phyloP scores from a whole-genome alignment of 1,284 basidiomycete species.

The Leccinum pallidistipes region DNA sequence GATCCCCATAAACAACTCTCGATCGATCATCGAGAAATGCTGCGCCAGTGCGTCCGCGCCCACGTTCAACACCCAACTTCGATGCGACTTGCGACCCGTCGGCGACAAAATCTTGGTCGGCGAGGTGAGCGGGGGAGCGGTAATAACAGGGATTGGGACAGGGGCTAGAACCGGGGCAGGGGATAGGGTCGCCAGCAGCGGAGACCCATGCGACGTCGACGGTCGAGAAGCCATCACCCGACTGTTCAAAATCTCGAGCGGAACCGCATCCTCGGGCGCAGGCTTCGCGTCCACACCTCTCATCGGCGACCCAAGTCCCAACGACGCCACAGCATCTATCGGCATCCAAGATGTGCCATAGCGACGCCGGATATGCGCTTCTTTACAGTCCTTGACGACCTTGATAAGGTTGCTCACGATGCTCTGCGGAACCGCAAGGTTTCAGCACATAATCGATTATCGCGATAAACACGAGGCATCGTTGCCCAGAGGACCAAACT shows the following conservation, averaged over 20 bases:
- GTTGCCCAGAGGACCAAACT: background rate
- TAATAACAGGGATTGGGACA: background rate
- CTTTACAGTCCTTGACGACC: slow-evolving; percentile 62
- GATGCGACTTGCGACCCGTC: slow-evolving; percentile 44
- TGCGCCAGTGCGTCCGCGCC: slow-evolving; percentile 67
- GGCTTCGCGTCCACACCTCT: slow-evolving; percentile 48
- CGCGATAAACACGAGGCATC: background rate
- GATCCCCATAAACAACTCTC: slow-evolving; percentile 80
- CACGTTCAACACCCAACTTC: slow-evolving; percentile 65
- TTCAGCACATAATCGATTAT: slow-evolving; percentile 9
- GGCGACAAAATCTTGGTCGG: slow-evolving; percentile 31
- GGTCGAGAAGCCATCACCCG: slow-evolving; percentile 49
- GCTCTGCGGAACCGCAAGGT: slow-evolving; percentile 42
- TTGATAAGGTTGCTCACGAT: slow-evolving; percentile 48
- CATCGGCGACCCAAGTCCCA: slow-evolving; percentile 29
- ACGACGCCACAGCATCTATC: slow-evolving; percentile 8
- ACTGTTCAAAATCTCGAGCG: slow-evolving; percentile 63
- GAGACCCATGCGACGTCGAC: slow-evolving; percentile 37
- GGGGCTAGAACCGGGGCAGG: background rate
- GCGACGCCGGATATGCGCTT: slow-evolving; percentile 43
- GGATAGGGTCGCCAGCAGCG: background rate
- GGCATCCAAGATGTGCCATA: slow-evolving; percentile 12
- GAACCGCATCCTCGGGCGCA: slow-evolving; percentile 58
- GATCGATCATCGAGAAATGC: slow-evolving; percentile 87
- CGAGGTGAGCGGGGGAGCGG: slow-evolving; percentile 29